Evolutionary conservation across 805 yeast species (phyloP).

Genomic region (Isabelozyma rhagii): DNA sequence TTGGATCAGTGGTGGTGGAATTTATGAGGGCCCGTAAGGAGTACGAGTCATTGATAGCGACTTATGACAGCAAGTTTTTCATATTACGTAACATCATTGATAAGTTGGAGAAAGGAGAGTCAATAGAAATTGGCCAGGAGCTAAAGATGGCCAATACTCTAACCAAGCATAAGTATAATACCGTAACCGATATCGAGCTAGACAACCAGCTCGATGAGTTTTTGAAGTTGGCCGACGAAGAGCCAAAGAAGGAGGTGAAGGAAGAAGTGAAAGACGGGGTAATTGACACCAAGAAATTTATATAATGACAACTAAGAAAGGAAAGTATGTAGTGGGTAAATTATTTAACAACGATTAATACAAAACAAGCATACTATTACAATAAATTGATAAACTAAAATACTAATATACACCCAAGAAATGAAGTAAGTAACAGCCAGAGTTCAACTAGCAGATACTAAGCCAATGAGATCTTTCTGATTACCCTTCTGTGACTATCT

Average conservation of each 20-base stretch:
- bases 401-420: constrained; percentile 3
- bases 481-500: constrained; percentile 65
- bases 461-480: constrained; percentile 25
- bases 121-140: constrained; percentile 41
- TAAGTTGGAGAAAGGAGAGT: constrained; percentile 28
- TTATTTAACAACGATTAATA: background rate
- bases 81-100: constrained; percentile 28
- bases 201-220: constrained; percentile 38
- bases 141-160: constrained; percentile 40
- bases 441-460: background rate
- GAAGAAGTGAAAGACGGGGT: constrained; percentile 2
- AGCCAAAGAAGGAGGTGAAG: background rate
- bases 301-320: constrained; percentile 1
- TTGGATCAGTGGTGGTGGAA: constrained; percentile 48
- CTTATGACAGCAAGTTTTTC: constrained; percentile 33
- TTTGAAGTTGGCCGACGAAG: constrained; percentile 27
- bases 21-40: constrained; percentile 43
- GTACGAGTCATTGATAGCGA: constrained; percentile 38
- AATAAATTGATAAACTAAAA: background rate
- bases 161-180: constrained; percentile 32
- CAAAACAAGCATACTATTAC: background rate
- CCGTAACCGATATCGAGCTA: constrained; percentile 33
- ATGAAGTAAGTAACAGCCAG: background rate
- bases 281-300: constrained; percentile 7
- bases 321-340: too few relatives aligned